Evolutionary conservation across 2,329 filamentous ascomycete species (phyloP).

Genomic region (Trichoderma polysporum): DNA sequence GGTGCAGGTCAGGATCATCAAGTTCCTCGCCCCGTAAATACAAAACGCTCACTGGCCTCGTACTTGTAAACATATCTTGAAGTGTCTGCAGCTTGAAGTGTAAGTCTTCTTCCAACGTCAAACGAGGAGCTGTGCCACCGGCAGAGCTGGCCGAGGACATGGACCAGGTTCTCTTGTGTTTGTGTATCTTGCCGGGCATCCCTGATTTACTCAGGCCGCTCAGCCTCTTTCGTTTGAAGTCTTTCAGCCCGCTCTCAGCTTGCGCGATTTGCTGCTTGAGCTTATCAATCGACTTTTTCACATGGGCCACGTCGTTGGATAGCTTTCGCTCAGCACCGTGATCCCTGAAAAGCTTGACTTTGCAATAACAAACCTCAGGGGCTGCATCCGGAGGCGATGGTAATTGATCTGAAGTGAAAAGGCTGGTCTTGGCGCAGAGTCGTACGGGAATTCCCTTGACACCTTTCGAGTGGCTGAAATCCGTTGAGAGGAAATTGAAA

Average conservation of each 20-base stretch:
- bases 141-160: constrained; percentile 76
- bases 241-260: constrained; percentile 65
- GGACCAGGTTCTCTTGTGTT: constrained; percentile 94
- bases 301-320: constrained; percentile 89
- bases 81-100: constrained; percentile 75
- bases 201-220: constrained; percentile 48
- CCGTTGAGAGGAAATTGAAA: constrained; percentile 97
- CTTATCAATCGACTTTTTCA: constrained; percentile 96
- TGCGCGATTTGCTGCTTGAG: constrained; percentile 90
- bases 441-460: constrained; percentile 96
- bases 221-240: constrained; percentile 64
- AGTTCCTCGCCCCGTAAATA: constrained; percentile 74
- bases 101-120: constrained; percentile 70
- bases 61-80: constrained; percentile 88
- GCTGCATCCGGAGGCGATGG: constrained; percentile 45
- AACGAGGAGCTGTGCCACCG: constrained; percentile 43
- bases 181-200: constrained; percentile 74
- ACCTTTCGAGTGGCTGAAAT: constrained; percentile 98
- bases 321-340: constrained; percentile 94
- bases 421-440: constrained; percentile 85
- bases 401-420: constrained; percentile 55
- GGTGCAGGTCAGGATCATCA: constrained; percentile 77
- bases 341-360: constrained; percentile 94
- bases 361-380: constrained; percentile 86
- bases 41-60: constrained; percentile 72